These are phyloP conservation scores for Auriculariales sp. DNA, from an alignment of 768 basidiomycete genomes.

Conservation along the genomic window DNA sequence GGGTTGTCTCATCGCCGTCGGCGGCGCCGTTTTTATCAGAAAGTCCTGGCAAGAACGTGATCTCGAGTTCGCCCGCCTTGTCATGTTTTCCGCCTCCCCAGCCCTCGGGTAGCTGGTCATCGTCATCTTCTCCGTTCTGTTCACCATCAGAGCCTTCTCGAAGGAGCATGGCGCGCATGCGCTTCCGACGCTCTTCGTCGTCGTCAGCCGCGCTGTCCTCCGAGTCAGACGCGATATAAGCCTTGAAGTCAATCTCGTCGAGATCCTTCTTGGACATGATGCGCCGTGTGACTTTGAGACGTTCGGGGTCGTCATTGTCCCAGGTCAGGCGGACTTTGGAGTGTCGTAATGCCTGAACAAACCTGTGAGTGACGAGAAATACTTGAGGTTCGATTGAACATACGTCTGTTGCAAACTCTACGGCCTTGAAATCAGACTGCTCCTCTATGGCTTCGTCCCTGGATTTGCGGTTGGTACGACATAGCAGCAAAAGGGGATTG, in stretches of 20 bases:
- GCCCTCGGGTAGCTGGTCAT: slow-evolving; percentile 58
- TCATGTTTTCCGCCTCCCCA: slow-evolving; percentile 44
- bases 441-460: slow-evolving; percentile 80
- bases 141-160: slow-evolving; percentile 24
- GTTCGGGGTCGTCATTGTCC: slow-evolving; percentile 94
- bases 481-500: not conserved
- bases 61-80: slow-evolving; percentile 74
- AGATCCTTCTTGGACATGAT: slow-evolving; percentile 70
- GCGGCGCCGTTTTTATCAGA: slow-evolving; percentile 27
- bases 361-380: not conserved
- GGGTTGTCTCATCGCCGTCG: slow-evolving; percentile 64
- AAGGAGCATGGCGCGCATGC: slow-evolving; percentile 64
- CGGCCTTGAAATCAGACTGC: slow-evolving; percentile 38
- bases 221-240: slow-evolving; percentile 58
- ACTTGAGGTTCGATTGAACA: not conserved
- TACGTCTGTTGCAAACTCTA: slow-evolving; percentile 90
- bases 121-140: slow-evolving; percentile 35
- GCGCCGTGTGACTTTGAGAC: slow-evolving; percentile 66
- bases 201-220: slow-evolving; percentile 29
- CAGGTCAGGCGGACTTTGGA: slow-evolving; percentile 97
- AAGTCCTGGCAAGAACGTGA: slow-evolving; percentile 86
- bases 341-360: slow-evolving; percentile 73
- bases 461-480: slow-evolving; percentile 1
- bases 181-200: slow-evolving; percentile 44
- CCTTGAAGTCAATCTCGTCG: slow-evolving; percentile 80